Base-by-base conservation (phyloP, 2,329 filamentous ascomycete species). In the Nigrospora sphaerica region DNA sequence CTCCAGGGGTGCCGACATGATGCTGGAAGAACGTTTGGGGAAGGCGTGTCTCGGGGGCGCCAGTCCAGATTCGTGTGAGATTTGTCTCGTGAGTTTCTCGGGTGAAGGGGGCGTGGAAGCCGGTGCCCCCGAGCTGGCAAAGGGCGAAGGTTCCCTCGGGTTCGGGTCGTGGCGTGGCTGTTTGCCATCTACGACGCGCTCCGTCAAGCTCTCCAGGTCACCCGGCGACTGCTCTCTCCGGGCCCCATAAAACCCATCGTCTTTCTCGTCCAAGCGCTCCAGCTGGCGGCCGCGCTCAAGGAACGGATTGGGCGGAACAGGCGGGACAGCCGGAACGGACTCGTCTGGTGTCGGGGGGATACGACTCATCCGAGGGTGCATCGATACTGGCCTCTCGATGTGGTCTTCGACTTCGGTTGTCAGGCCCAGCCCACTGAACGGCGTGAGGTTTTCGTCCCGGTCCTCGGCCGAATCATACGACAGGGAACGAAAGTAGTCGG, bases 401-500 rank as follows among this genome's bases (percentile, higher is more conserved):
- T 73, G 70, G 13, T 74, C 71, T 52, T 83, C 79, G 34, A 83
- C 64, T 54, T 81, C 77, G 6, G 74, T 74, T 52, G 68, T 74
- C 48, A 77, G 55, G 17, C 74, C 76, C 39, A 78, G 57, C 14
- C 74, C 65, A 51, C 73, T 57, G 53, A 65, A 58, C 55, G 57
- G 68, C 54, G 57, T 48, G 16, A 54, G 54, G 16, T 63, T 53
- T 41, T 69, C 59, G 19, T 67, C 66, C 17, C 71, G 67, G 42
- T 80, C 77, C 4, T 74, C 74, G 36, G 68, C 69, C 2, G 73
- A 74, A 55, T 86, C 85, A 45, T 81, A 73, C 36, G 84, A 89
- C 56, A 85, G 68, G 45, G 85, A 86, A 36, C 89, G 84, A 62
- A 91, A 91, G 66, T 88, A 95, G 16, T 85, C 87, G 4, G 88